phyloP scores from a whole-genome alignment of 148 eudicot species.

The Persicaria tinctoria region DNA sequence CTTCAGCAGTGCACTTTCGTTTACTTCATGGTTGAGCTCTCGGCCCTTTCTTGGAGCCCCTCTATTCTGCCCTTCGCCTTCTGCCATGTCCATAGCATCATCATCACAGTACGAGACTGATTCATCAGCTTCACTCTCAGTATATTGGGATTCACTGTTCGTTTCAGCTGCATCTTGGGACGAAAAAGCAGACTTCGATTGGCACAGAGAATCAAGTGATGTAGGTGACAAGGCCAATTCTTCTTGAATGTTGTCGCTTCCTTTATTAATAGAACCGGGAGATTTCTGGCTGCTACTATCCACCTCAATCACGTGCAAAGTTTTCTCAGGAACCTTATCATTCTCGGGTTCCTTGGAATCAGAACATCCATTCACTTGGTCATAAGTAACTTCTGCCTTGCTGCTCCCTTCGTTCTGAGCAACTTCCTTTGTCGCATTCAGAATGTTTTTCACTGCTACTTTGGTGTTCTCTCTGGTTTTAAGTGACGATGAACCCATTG shows the following conservation, averaged over 20 bases:
- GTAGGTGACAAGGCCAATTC: slow-evolving; percentile 26
- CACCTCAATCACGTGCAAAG: slow-evolving; percentile 41
- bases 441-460: slow-evolving; percentile 26
- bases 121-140: slow-evolving; percentile 28
- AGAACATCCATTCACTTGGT: slow-evolving; percentile 25
- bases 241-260: slow-evolving; percentile 4
- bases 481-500: slow-evolving; percentile 20
- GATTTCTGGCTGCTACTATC: slow-evolving; percentile 21
- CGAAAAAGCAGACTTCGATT: slow-evolving; percentile 29
- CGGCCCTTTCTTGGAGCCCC: slow-evolving; percentile 16
- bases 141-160: slow-evolving; percentile 25
- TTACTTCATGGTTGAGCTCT: slow-evolving; percentile 20
- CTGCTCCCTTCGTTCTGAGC: slow-evolving; percentile 21
- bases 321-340: slow-evolving; percentile 41
- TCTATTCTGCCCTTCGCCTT: slow-evolving; percentile 6
- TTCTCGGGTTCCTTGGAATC: slow-evolving; percentile 17
- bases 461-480: slow-evolving; percentile 23
- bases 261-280: slow-evolving; percentile 12
- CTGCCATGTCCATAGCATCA: slow-evolving; percentile 1
- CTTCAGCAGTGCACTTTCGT: slow-evolving; percentile 25
- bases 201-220: slow-evolving; percentile 33
- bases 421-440: slow-evolving; percentile 23
- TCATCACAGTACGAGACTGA: slow-evolving; percentile 22
- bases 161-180: slow-evolving; percentile 31
- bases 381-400: slow-evolving; percentile 20